Evolutionary conservation across 1,284 basidiomycete genomes (phyloP), one percentile per base, ranked within the genome.

Genomic region (Cronartium quercuum): DNA sequence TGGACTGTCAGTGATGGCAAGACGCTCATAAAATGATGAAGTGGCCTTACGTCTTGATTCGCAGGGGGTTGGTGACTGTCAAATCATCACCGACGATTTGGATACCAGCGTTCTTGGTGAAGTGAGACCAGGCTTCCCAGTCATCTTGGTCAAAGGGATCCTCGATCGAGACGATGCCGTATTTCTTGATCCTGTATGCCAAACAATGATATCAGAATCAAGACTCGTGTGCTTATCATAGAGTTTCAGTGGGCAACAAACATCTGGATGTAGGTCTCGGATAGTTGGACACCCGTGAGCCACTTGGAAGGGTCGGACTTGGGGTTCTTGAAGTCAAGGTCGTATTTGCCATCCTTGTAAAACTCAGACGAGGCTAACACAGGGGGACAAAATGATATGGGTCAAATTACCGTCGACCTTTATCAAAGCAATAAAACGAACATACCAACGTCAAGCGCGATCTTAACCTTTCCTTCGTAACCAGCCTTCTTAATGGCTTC

Each of bases 141-240:
- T 98, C 95, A 83, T 98, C 96, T 86, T 99, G 94, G 85, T 98
- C 94, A 85, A 99, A 99, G 83, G 95, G 95, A 84, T 99, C 95
- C 86, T 99, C 95, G 81, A 98, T 91, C 71, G 94, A 97, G 79
- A 94, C 88, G 80, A 97, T 96, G 79, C 93, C 93, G 86, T 97
- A 97, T 84, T 94, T 90, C 83, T 92, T 86, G 82, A 90, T 84
- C 66, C 73, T 75, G 41, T 18, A 21, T 58, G 6, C 6, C 38
- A 40, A 35, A 75, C 38, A 68, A 42, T 35, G n/a, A 57, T 5
- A 6, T 15, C 55, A 34, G 34, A 34, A 41, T n/a, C 21, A 12
- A 58, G 21, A 55, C 51, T n/a, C n/a, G n/a, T n/a, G n/a, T n/a
- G 24, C 4, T 24, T 21, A 21, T 55, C 1, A 10, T 21, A 55